Base-by-base conservation (phyloP, 257 asterid genomes). In the Striga asiatica region DNA sequence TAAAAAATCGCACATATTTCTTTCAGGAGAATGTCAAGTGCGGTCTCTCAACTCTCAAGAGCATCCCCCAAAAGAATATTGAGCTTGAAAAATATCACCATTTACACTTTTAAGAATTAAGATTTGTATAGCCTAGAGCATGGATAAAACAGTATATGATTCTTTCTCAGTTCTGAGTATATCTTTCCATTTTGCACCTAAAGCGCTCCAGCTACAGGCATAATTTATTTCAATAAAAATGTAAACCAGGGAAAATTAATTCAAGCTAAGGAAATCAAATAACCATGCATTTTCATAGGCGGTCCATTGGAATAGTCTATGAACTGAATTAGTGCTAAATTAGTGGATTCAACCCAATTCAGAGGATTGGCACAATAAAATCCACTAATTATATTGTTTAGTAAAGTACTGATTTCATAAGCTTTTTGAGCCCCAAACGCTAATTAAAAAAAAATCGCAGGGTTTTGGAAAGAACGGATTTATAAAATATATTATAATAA, bases 61-160 rank as follows among this genome's bases (percentile, higher is more conserved):
- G 52, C 56, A 51, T 21, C 10, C 51, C 56, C 48, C 24, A 20
- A 25, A 14, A 34, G 27, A 19, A 38, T 1, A 37, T 38, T 37
- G 16, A 45, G 45, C 16, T 21, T 17, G 21, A 29, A 20, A 39
- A 45, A 21, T 21, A 64, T 27, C 60, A 61, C 53, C 54, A 37
- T 64, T 62, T 49, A 23, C 24, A 13, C 27, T 50, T 41, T 41
- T 54, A 23, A 51, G n/a, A 12, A 19, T 58, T 43, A n/a, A 65
- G 52, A 38, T 19, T 19, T 10, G 13, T 3, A 41, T 27, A 50
- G 56, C 62, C 62, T 32, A 10, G 6, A 10, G 48, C 37, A 17
- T 19, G 47, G 6, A 53, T 14, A 52, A 21, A 53, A 56, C 58
- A 35, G 45, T 47, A 25, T 19, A 50, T 9, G 1, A 16, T 9